Evolutionary conservation across 192 early-diverging fungal species (phyloP), one percentile per base, ranked within the genome.

Genomic region (Hyaloraphidium curvatum): DNA sequence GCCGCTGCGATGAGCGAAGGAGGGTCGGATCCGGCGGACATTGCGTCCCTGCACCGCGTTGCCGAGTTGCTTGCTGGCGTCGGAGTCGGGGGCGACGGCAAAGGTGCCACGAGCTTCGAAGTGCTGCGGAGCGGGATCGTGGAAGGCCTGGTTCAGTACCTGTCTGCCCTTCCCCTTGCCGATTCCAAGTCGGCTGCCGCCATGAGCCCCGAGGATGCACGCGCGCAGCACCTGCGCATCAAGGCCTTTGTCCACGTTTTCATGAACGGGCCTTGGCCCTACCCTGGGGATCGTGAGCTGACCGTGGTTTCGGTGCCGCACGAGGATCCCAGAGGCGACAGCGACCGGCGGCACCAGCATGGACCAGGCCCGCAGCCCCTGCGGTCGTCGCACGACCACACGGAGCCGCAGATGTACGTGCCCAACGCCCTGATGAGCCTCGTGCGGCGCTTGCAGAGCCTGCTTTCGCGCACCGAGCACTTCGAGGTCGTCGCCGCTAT

Each of bases 31-130:
- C 43, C 43, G 7, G 43, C 43, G 23, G 25, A 25, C 7, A 19
- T 48, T 4, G 17, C 7, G 25, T 22, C 19, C 5, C 52, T 67
- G 27, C 52, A 60, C 1, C 31, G 58, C 3, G 57, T 74, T 2
- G 57, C 48, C 2, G 54, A 31, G 28, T 58, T 65, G 19, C 50
- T 54, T 31, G 23, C 43, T 22, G 43, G 43, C 14, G 19, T 19
- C 4, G 43, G 5, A 25, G 11, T 25, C 7, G 23, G 43, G 9
- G 43, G 25, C 14, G 43, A 5, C 25, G 43, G 43, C 0, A 51
- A 53, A 9, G 73, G 83, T 0, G 73, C 84, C 30, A 88, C 85
- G 9, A 78, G 78, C 2, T 84, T 81, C 62, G 89, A 91, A 57
- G 65, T 89, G 23, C 61, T 80, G 52, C 80, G 77, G 52, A 87